Base-by-base conservation (phyloP, 1,139 yeast species). In the Geotrichum siamense region DNA sequence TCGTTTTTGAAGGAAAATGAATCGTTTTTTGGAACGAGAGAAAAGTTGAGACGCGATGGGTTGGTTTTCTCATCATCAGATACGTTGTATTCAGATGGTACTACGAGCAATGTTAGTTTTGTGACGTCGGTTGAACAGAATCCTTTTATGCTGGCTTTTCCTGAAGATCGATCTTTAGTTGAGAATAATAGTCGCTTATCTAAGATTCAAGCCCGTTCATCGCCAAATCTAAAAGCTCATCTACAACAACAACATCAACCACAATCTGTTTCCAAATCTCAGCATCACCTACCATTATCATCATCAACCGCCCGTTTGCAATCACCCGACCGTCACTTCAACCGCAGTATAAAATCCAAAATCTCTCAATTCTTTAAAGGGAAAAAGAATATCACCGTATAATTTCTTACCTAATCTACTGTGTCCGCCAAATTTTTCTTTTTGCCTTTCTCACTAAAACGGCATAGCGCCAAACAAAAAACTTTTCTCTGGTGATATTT, bases 1-100 rank as follows among this genome's bases (percentile, higher is more conserved):
- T 13, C 19, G 21, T 30, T 30, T 30, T 19, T 30, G 5, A 30
- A 30, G 21, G 34, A 30, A 16, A 30, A 30, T 17, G 34, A 30
- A 12, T 30, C 34, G n/a, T 30, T 30, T 30, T 30, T 30, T 12
- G 34, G 34, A 13, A n/a, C n/a, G n/a, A 6, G 16, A 5, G 8
- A 9, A n/a, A 15, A 6, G 6, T n/a, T 28, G 6, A 8, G 31
- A 6, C 16, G 12, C 6, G 31, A 28, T 5, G 31, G 31, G 16
- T 28, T 5, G n/a, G 26, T 23, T 23, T 8, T 10, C 6, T 23
- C 26, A 10, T 23, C 26, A 10, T 23, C 26, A 23, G n/a, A n/a
- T n/a, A n/a, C n/a, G n/a, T n/a, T n/a, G n/a, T n/a, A n/a, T n/a
- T n/a, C n/a, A n/a, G n/a, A n/a, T n/a, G n/a, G n/a, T n/a, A n/a